Percentiles rank a stretch among this genome's conserved stretches.
phyloP scores from a whole-genome alignment of 169 alveolate species.

The Babesia sp. region DNA sequence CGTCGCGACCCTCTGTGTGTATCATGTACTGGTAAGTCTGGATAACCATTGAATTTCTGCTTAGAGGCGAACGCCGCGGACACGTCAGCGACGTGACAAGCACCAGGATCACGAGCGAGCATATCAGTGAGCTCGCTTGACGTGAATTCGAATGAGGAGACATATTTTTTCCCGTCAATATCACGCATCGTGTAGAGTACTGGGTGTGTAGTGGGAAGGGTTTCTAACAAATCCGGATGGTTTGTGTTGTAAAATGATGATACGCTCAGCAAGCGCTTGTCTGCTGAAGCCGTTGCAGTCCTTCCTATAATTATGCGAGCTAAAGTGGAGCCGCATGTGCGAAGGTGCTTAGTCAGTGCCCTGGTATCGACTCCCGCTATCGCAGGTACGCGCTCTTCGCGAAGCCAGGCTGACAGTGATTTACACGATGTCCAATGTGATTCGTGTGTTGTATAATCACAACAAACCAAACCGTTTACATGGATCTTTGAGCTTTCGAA shows the following conservation, averaged over 20 bases:
- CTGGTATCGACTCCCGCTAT: constrained; percentile 86
- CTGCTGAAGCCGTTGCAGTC: constrained; percentile 34
- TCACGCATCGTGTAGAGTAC: constrained; percentile 15
- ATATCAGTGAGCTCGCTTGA: constrained; percentile 19
- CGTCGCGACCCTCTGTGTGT: neutral
- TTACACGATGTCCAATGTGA: constrained; percentile 73
- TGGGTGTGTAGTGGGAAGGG: neutral
- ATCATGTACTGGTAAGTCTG: neutral
- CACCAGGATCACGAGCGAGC: constrained; percentile 23
- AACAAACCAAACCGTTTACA: constrained; percentile 78
- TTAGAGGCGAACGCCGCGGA: neutral
- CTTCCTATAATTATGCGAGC: constrained; percentile 74
- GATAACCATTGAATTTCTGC: constrained; percentile 2
- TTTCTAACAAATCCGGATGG: constrained; percentile 33
- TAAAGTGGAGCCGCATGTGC: constrained; percentile 77
- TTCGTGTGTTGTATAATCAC: constrained; percentile 76
- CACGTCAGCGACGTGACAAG: constrained; percentile 1
- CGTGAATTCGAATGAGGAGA: constrained; percentile 20
- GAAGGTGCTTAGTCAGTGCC: constrained; percentile 82
- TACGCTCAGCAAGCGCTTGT: constrained; percentile 45
- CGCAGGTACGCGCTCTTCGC: constrained; percentile 64
- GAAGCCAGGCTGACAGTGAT: constrained; percentile 69
- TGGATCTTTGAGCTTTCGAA: constrained; percentile 78
- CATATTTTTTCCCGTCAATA: constrained; percentile 23
- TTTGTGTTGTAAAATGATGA: constrained; percentile 28